A percentile compares a stretch with the other conserved stretches of the same genome.
Conservation (phyloP, 148 eudicot genomes). For the Rhododendron kiyosumense region DNA sequence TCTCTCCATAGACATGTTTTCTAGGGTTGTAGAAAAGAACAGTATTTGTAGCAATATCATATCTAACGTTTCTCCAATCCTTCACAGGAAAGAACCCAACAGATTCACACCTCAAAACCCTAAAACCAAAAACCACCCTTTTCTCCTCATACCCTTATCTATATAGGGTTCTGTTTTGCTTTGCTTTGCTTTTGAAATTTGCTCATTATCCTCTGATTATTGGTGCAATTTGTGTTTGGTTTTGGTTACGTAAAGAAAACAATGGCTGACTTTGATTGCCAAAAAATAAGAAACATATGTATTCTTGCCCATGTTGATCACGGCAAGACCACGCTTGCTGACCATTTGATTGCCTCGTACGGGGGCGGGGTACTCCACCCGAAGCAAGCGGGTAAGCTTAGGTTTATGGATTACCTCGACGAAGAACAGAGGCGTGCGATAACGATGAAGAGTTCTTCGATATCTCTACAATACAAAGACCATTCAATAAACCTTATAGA, state of each 20-base stretch:
- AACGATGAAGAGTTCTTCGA: slow-evolving; percentile 91
- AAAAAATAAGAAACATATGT: slow-evolving; percentile 69
- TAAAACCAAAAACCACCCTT: neutral
- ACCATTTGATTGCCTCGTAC: slow-evolving; percentile 72
- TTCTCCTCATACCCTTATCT: neutral
- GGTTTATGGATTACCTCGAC: slow-evolving; percentile 83
- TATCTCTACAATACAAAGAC: slow-evolving; percentile 45
- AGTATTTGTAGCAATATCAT: slow-evolving; percentile 1
- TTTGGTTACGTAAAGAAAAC: neutral
- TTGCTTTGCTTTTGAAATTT: neutral
- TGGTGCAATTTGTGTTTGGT: neutral
- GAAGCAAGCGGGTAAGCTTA: slow-evolving; percentile 77
- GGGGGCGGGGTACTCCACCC: slow-evolving; percentile 85
- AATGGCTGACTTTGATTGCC: slow-evolving; percentile 37
- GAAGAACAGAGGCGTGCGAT: slow-evolving; percentile 95
- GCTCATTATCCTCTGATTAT: neutral
- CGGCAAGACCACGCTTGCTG: slow-evolving; percentile 93
- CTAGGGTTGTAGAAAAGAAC: slow-evolving; percentile 1
- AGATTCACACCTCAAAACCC: slow-evolving; percentile 6
- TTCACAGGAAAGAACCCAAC: slow-evolving; percentile 11
- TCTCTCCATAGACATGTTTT: neutral
- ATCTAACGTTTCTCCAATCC: slow-evolving; percentile 2
- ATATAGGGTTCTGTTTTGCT: neutral
- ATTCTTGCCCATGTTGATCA: slow-evolving; percentile 97
- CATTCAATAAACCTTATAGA: slow-evolving; percentile 69